Base-by-base conservation (phyloP, 768 basidiomycete species). In the Macrocybe gigantea region DNA sequence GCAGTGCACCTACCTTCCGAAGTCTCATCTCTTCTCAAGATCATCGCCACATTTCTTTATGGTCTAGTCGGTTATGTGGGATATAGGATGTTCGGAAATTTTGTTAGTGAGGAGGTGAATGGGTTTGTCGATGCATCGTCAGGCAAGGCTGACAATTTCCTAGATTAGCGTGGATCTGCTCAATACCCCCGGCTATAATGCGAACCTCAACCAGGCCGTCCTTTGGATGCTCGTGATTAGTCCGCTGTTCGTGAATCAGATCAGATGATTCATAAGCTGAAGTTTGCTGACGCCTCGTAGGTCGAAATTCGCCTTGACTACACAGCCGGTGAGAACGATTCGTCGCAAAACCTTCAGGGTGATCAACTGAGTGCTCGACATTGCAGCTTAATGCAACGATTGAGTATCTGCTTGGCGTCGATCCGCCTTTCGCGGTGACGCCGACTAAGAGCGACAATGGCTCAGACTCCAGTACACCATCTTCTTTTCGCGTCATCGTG, bases 11-110 rank as follows among this genome's bases (percentile, higher is more conserved):
- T 4, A 42, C 7, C 7, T 11, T 31, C 44, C 14, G 44, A 13
- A 44, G 29, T 49, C 41, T 37, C 30, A 22, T 10, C 38, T 29
- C 33, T n/a, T 52, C 76, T 44, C 10, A 47, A 87, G 85, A 55
- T 71, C 14, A 69, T 83, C 41, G 79, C 87, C 14, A 84, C 85
- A 1, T 65, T 70, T 33, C 66, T 88, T 30, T 83, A 83, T 53
- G 62, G 70, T n/a, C 51, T 85, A 8, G 83, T 93, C 30, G 92
- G 87, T 4, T 79, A 77, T 39, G 82, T 81, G 13, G 95, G 94
- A 0, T 97, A 96, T 56, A 64, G 89, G 13, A 98, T 98, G 95
- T 93, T 92, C 60, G 92, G 93, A 7, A 71, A 77, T 42, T 56
- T 62, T 32, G 90, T 94, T 42, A 82, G 80, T 56, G 89, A 88